Conservation (phyloP, 805 yeast species). For the Metschnikowia bowlesiae region DNA sequence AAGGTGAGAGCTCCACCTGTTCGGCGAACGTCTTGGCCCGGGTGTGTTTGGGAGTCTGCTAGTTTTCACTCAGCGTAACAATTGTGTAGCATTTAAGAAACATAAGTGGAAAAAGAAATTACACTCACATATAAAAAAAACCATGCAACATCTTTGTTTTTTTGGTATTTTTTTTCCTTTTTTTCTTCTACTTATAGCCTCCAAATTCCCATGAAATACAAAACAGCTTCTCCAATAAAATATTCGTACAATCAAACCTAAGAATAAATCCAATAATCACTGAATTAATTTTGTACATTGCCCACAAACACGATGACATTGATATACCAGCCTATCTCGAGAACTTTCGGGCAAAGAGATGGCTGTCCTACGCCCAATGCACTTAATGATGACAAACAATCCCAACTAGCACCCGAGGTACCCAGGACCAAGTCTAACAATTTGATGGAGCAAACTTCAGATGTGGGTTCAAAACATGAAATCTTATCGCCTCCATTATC, state of each 20-base stretch:
- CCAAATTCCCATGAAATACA: background rate
- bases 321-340: slow-evolving; percentile 32
- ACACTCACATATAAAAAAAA: slow-evolving; percentile 8
- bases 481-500: slow-evolving; percentile 28
- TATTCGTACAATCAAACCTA: background rate
- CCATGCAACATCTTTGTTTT: slow-evolving; percentile 11
- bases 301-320: slow-evolving; percentile 21
- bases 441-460: background rate
- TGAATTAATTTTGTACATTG: background rate
- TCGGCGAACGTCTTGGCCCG: background rate
- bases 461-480: slow-evolving; percentile 13
- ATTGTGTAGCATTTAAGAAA: background rate
- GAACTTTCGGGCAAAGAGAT: slow-evolving; percentile 25
- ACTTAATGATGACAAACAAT: slow-evolving; percentile 11
- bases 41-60: no score
- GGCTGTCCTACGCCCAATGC: slow-evolving; percentile 32
- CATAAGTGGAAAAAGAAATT: slow-evolving; percentile 14
- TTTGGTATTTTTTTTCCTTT: slow-evolving; percentile 8
- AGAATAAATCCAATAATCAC: background rate
- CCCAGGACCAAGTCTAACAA: background rate
- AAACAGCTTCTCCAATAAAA: background rate
- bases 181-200: slow-evolving; percentile 8
- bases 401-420: background rate
- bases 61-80: background rate
- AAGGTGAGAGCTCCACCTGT: background rate